phyloP scores from a whole-genome alignment of 2,329 filamentous ascomycete species.

The Aureobasidium musti region DNA sequence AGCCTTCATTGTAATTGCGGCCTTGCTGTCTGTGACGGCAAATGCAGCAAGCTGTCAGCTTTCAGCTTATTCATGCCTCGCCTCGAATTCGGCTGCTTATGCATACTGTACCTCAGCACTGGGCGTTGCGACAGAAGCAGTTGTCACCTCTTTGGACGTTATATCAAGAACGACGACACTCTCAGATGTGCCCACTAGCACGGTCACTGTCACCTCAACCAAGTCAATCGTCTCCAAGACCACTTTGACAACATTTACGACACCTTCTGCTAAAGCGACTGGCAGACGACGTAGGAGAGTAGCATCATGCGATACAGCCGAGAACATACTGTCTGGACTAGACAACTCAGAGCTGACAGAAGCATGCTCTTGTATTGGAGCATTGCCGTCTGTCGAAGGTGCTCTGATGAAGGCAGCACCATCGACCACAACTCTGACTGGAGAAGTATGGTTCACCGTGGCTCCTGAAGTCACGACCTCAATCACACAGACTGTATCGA shows the following conservation, averaged over 20 bases:
- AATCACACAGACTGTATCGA: constrained; percentile 31
- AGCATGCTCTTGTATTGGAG: constrained; percentile 25
- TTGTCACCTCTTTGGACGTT: background rate
- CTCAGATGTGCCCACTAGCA: constrained; percentile 6
- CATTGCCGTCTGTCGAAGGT: constrained; percentile 5
- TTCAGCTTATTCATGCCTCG: constrained; percentile 21
- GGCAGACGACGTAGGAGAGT: background rate
- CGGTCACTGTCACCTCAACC: constrained; percentile 7
- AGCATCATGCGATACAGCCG: background rate
- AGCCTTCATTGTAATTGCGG: background rate
- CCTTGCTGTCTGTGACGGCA: constrained; percentile 3
- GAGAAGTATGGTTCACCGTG: constrained; percentile 29
- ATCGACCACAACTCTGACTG: constrained; percentile 28
- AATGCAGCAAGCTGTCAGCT: constrained; percentile 20
- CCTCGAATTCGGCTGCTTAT: constrained; percentile 20
- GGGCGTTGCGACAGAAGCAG: background rate
- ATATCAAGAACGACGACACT: constrained; percentile 8
- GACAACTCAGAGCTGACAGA: constrained; percentile 6
- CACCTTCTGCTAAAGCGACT: background rate
- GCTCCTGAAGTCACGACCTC: constrained; percentile 25
- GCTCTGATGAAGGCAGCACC: background rate
- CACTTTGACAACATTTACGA: constrained; percentile 12
- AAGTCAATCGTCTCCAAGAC: constrained; percentile 4
- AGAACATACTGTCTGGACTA: background rate
- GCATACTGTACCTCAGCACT: constrained; percentile 23